Conservation (phyloP, 1,284 basidiomycete species). For the Sanghuangporus baumii region DNA sequence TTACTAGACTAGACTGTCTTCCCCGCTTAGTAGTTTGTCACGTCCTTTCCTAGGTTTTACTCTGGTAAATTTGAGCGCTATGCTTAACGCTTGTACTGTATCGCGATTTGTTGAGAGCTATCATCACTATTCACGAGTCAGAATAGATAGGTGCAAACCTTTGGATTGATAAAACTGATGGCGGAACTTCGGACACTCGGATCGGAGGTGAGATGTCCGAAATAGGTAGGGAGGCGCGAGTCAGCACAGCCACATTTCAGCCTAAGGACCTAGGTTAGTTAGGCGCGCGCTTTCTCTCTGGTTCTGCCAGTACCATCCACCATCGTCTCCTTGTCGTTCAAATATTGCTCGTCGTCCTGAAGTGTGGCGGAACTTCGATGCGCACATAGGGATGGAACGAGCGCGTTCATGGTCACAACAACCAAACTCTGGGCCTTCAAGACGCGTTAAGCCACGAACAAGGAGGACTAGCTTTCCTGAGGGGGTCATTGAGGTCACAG, state of each 20-base stretch:
- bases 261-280: background rate
- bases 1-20: background rate
- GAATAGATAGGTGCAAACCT: too few relatives aligned
- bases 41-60: background rate
- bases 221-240: background rate
- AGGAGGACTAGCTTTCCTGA: background rate
- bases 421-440: slow-evolving; percentile 10
- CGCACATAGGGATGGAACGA: background rate
- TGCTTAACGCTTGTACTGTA: too few relatives aligned
- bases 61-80: background rate
- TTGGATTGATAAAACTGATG: too few relatives aligned
- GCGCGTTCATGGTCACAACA: background rate
- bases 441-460: slow-evolving; percentile 3
- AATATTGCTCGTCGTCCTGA: background rate
- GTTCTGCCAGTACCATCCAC: background rate
- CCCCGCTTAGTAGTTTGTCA: background rate
- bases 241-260: background rate
- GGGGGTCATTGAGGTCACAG: slow-evolving; percentile 8
- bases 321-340: background rate
- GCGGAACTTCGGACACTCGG: background rate
- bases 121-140: too few relatives aligned
- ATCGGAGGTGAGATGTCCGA: background rate
- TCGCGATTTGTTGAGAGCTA: too few relatives aligned
- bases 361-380: background rate
- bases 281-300: background rate